Base-by-base conservation (phyloP, 495 filamentous ascomycete species). In the Penicillium arizonense region DNA sequence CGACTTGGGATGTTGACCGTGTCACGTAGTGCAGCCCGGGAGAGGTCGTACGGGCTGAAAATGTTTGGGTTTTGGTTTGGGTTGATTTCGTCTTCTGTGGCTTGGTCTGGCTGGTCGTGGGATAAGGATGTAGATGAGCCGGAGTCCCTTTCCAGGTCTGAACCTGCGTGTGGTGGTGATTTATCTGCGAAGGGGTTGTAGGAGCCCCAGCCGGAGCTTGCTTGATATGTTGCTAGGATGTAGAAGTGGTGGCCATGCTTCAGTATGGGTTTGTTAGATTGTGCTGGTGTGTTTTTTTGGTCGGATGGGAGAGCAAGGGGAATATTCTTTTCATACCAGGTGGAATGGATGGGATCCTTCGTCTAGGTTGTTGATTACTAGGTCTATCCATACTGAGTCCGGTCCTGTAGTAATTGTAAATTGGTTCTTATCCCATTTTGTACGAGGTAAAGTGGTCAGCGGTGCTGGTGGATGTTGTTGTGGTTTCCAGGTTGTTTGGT, bases 201-300 rank as follows among this genome's bases (percentile, higher is more conserved):
- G 6, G 71, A 72, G 34, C 71, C 73, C 73, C 71, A 74, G 49
- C 71, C 70, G 16, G 56, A 62, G 4, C 56, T 26, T 5, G 67
- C 44, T 49, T 68, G 43, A 41, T 69, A 57, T 3, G 84, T 76
- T 21, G 72, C 68, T 12, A 89, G 73, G 13, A 90, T 75, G 62
- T 92, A 91, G 72, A 93, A 94, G 59, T 87, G 81, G 71, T 96
- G 89, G 4, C 90, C 90, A 74, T 96, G 91, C 42, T 91, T 20
- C 1, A 5, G 18, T 41, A 21, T 43, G 86, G 86, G 73, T 85
- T 88, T 2, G 85, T 28, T 9, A 30, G 30, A 42, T 44, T 42
- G 42, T 13, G 30, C 18, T 18, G 18, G 18, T 18, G 18, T 18
- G 2, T 2, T 39, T 23, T 6, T 41, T 11, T 11, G 5, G 40